Percentiles rank a stretch among this genome's conserved stretches.
Conservation (phyloP, 2,329 filamentous ascomycete genomes). For the Cercospora zeina region DNA sequence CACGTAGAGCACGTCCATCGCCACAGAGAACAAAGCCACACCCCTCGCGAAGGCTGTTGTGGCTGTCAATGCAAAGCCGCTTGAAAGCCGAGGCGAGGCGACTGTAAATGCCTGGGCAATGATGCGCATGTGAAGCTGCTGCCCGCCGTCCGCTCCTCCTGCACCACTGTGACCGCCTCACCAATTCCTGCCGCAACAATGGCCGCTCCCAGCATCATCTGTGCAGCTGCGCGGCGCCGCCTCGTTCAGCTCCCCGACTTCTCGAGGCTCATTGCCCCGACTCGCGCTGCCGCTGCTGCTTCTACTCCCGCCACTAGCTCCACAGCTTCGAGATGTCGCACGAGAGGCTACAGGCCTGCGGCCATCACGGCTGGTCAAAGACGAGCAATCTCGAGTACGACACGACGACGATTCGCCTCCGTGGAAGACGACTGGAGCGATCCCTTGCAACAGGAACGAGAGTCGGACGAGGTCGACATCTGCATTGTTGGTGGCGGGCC, state of each 20-base stretch:
- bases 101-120: background rate
- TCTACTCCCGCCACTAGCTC: constrained; percentile 16
- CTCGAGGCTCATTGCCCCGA: constrained; percentile 16
- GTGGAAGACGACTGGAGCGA: constrained; percentile 47
- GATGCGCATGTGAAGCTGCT: constrained; percentile 14
- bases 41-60: no score
- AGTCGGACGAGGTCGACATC: constrained; percentile 91
- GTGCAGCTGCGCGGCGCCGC: constrained; percentile 28
- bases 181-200: constrained; percentile 22
- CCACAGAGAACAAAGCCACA: background rate
- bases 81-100: constrained; percentile 13
- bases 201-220: constrained; percentile 30
- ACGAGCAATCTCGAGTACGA: constrained; percentile 37
- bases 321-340: constrained; percentile 30
- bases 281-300: constrained; percentile 11
- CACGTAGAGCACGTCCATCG: no score
- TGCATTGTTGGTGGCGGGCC: constrained; percentile 97
- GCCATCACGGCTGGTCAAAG: constrained; percentile 41
- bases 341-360: constrained; percentile 37
- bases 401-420: constrained; percentile 39
- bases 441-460: constrained; percentile 67
- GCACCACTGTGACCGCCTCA: constrained; percentile 16
- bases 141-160: background rate
- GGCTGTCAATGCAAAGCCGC: constrained; percentile 12
- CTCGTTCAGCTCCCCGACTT: constrained; percentile 23